Evolutionary conservation across 1,284 basidiomycete species (phyloP).

Genomic region (Cystobasidium pallidum): DNA sequence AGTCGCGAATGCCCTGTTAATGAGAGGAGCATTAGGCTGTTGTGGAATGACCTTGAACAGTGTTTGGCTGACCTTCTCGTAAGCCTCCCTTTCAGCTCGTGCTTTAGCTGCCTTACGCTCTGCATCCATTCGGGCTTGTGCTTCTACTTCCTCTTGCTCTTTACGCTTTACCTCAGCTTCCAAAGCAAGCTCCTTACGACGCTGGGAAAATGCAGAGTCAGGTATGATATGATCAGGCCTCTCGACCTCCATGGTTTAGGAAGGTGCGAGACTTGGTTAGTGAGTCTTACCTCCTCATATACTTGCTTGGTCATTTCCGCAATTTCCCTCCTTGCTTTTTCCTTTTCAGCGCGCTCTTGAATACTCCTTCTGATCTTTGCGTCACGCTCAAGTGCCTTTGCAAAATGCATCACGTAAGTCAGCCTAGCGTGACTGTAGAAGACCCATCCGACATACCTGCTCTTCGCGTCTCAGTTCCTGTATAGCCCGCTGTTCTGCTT

Average conservation of each 20-base stretch:
- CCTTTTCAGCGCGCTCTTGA: conserved; percentile 54
- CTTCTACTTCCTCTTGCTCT: conserved; percentile 1
- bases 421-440: not conserved
- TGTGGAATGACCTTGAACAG: too few relatives aligned
- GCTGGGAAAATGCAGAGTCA: not conserved
- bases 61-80: conserved; percentile 23
- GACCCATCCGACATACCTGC: conserved; percentile 8
- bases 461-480: conserved; percentile 20
- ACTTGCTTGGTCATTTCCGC: conserved; percentile 39
- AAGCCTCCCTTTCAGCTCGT: conserved; percentile 11
- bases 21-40: too few relatives aligned
- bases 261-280: not conserved
- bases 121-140: conserved; percentile 5
- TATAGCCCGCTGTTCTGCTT: conserved; percentile 29
- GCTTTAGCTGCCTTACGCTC: conserved; percentile 10
- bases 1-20: conserved; percentile 14
- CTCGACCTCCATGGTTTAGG: not conserved
- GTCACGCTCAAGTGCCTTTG: conserved; percentile 17
- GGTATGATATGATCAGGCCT: not conserved
- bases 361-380: conserved; percentile 19
- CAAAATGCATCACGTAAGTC: not conserved
- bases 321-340: conserved; percentile 45
- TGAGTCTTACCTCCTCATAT: conserved; percentile 30
- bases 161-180: conserved; percentile 23
- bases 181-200: conserved; percentile 30